Evolutionary conservation across 768 basidiomycete species (phyloP).

Genomic region (Tricholoma bakamatsutake): DNA sequence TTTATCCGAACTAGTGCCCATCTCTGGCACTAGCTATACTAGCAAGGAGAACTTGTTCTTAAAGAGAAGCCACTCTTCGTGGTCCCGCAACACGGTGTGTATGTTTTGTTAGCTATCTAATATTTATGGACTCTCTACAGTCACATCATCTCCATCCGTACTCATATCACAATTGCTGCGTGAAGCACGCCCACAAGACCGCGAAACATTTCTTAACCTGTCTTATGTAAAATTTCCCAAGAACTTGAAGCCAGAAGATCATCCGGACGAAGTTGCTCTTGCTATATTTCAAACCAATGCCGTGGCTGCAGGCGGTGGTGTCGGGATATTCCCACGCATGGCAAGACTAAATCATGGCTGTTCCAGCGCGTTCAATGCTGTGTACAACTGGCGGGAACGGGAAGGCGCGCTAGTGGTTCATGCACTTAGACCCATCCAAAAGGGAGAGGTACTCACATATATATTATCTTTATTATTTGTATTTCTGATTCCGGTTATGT

Average conservation of each 20-base stretch:
- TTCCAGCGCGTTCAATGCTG: slow-evolving; percentile 59
- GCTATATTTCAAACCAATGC: slow-evolving; percentile 68
- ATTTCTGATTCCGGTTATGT: background rate
- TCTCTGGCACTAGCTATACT: background rate
- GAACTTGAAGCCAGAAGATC: slow-evolving; percentile 28
- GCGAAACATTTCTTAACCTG: slow-evolving; percentile 43
- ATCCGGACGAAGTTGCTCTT: slow-evolving; percentile 43
- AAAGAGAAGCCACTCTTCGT: slow-evolving; percentile 50
- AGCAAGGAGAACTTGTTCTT: slow-evolving; percentile 55
- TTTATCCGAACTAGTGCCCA: background rate
- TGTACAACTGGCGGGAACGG: slow-evolving; percentile 53
- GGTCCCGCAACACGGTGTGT: slow-evolving; percentile 44
- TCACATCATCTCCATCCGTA: slow-evolving; percentile 37
- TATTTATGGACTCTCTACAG: slow-evolving; percentile 20
- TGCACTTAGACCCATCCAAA: slow-evolving; percentile 46
- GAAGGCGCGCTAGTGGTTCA: slow-evolving; percentile 48
- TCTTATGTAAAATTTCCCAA: slow-evolving; percentile 51
- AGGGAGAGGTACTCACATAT: slow-evolving; percentile 39
- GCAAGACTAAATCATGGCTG: slow-evolving; percentile 68
- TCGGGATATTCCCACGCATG: slow-evolving; percentile 64
- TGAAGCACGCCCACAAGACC: slow-evolving; percentile 25
- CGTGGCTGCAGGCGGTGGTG: slow-evolving; percentile 44
- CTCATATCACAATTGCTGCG: slow-evolving; percentile 34
- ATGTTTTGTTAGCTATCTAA: slow-evolving; percentile 1
- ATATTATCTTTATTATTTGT: background rate